Conservation (phyloP, 1,284 basidiomycete species). For the Leccinum idahoense region DNA sequence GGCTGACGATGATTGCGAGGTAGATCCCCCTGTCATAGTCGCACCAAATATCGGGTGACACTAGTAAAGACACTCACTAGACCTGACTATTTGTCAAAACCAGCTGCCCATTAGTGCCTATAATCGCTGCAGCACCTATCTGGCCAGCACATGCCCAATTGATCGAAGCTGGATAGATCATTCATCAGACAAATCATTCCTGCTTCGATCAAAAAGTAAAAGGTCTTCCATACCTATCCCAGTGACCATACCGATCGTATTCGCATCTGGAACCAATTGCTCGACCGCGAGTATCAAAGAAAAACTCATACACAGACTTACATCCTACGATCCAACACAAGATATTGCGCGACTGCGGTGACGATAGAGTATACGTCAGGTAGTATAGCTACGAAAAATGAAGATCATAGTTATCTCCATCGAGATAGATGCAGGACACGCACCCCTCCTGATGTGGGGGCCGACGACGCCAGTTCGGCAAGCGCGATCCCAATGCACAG, state of each 20-base stretch:
- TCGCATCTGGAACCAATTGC: conserved; percentile 27
- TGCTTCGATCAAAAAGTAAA: not conserved
- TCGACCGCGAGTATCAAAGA: not conserved
- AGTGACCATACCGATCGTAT: conserved; percentile 36
- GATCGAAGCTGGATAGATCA: conserved; percentile 30
- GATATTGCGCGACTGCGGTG: conserved; percentile 29
- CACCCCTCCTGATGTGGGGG: conserved; percentile 51
- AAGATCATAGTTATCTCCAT: not conserved
- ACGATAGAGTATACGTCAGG: conserved; percentile 34
- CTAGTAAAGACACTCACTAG: conserved; percentile 22
- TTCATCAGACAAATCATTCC: not conserved
- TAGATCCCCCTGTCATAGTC: conserved; percentile 29
- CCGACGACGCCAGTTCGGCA: conserved; percentile 68
- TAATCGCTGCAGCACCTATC: conserved; percentile 34
- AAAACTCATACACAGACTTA: conserved; percentile 9
- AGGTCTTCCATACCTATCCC: conserved; percentile 17
- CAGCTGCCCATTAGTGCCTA: conserved; percentile 30
- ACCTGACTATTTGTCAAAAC: conserved; percentile 26
- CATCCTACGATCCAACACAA: conserved; percentile 41
- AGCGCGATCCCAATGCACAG: conserved; percentile 62
- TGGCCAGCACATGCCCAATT: conserved; percentile 40
- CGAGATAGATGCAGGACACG: not conserved
- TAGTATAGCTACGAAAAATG: conserved; percentile 29
- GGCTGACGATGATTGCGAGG: conserved; percentile 27
- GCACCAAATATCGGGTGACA: not conserved